Evolutionary conservation across 2,329 filamentous ascomycete species (phyloP).

Genomic region (Diaporthe citri): DNA sequence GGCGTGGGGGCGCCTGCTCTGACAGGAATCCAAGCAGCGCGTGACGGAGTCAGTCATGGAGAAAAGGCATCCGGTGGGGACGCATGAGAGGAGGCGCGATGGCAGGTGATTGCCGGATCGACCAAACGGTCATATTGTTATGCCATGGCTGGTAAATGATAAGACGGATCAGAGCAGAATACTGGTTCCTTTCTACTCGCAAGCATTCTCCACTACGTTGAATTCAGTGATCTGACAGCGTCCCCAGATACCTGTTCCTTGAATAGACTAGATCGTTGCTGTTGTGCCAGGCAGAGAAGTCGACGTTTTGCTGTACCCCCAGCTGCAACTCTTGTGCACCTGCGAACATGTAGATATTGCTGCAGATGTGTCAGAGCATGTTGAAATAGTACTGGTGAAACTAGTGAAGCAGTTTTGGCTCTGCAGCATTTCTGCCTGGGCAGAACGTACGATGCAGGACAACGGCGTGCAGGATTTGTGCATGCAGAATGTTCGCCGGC

Average conservation of each 20-base stretch:
- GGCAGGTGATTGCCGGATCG: background rate
- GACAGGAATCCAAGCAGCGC: background rate
- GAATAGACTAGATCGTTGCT: too few relatives aligned
- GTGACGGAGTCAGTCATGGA: background rate
- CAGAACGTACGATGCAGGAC: background rate
- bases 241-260: background rate
- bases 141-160: background rate
- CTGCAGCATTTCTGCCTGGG: background rate
- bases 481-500: background rate
- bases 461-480: background rate
- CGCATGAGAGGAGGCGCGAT: background rate
- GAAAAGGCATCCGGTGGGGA: background rate
- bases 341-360: background rate
- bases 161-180: background rate
- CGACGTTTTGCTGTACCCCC: background rate
- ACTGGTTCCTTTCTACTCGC: background rate
- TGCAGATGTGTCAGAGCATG: background rate
- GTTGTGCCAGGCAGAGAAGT: background rate
- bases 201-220: background rate
- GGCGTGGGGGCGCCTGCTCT: background rate
- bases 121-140: background rate
- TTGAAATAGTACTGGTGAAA: background rate
- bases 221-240: background rate
- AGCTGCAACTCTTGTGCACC: background rate
- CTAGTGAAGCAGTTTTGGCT: background rate